These are phyloP conservation scores for Sinapis alba DNA, from an alignment of 441 rosid genomes.

Conservation along the genomic window DNA sequence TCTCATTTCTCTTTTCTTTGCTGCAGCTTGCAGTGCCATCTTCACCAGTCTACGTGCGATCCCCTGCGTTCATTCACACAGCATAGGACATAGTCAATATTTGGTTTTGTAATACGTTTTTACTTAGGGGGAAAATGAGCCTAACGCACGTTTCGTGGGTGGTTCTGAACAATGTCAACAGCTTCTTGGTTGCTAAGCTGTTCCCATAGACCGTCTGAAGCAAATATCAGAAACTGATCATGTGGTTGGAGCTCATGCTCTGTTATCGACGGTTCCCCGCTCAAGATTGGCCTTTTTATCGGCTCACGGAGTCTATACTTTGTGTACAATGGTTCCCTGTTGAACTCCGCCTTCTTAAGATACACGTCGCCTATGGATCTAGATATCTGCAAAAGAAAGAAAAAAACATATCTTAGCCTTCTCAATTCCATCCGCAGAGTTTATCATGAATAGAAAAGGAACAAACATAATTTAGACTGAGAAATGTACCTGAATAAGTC, in stretches of 20 bases:
- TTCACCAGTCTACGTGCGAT: conserved; percentile 76
- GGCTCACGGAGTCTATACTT: conserved; percentile 60
- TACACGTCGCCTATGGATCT: conserved; percentile 63
- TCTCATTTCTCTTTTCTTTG: conserved; percentile 80
- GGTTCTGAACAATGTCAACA: conserved; percentile 57
- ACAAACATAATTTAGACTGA: not conserved
- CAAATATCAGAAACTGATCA: conserved; percentile 57
- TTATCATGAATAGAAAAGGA: too few species aligned
- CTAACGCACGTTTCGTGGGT: conserved; percentile 53
- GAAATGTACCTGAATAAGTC: conserved; percentile 55
- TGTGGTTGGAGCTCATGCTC: conserved; percentile 50
- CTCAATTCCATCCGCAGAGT: too few species aligned
- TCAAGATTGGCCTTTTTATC: conserved; percentile 55
- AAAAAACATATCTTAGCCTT: not conserved
- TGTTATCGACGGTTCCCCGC: conserved; percentile 54
- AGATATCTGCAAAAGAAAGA: conserved; percentile 46
- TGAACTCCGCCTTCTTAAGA: conserved; percentile 57
- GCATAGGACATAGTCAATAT: not conserved
- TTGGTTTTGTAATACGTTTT: not conserved
- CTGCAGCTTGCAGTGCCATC: conserved; percentile 66
- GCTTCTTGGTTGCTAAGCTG: conserved; percentile 62
- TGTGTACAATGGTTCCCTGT: conserved; percentile 57
- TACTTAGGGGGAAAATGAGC: not conserved
- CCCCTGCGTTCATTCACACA: conserved; percentile 50
- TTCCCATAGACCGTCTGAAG: conserved; percentile 68